Conservation (phyloP, 495 filamentous ascomycete genomes). For the Hypoxylon fuscum region DNA sequence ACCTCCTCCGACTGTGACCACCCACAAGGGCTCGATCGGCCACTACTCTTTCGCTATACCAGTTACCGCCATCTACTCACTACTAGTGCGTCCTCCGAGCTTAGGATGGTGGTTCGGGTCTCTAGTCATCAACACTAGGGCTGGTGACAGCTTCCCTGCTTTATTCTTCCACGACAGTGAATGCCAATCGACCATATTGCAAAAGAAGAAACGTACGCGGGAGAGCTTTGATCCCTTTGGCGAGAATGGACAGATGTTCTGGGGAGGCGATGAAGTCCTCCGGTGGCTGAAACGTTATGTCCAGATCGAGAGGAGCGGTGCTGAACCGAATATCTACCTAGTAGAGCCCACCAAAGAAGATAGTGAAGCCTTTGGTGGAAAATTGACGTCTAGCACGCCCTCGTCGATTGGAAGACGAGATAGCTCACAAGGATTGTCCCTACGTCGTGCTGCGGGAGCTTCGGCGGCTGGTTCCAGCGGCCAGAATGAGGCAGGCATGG, state of each 20-base stretch:
- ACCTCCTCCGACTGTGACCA: conserved; percentile 83
- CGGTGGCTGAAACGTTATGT: conserved; percentile 90
- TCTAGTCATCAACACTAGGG: conserved; percentile 87
- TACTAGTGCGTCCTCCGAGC: conserved; percentile 90
- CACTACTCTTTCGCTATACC: conserved; percentile 94
- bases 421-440: conserved; percentile 48
- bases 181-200: conserved; percentile 93
- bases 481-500: conserved; percentile 79
- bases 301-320: conserved; percentile 78
- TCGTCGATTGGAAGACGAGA: conserved; percentile 52
- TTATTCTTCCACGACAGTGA: conserved; percentile 98
- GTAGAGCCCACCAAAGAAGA: conserved; percentile 89
- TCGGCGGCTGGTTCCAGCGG: conserved; percentile 43
- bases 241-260: conserved; percentile 85
- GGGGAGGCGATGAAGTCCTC: conserved; percentile 96
- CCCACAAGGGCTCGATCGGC: conserved; percentile 73
- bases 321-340: conserved; percentile 88
- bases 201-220: conserved; percentile 83
- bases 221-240: conserved; percentile 92
- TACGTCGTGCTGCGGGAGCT: conserved; percentile 39
- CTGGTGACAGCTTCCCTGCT: conserved; percentile 91
- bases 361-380: conserved; percentile 78
- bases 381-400: conserved; percentile 54
- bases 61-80: conserved; percentile 85
- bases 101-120: conserved; percentile 98